Evolutionary conservation across 2,329 filamentous ascomycete species (phyloP), one percentile per base, ranked within the genome.

Genomic region (Neofusicoccum sp.): DNA sequence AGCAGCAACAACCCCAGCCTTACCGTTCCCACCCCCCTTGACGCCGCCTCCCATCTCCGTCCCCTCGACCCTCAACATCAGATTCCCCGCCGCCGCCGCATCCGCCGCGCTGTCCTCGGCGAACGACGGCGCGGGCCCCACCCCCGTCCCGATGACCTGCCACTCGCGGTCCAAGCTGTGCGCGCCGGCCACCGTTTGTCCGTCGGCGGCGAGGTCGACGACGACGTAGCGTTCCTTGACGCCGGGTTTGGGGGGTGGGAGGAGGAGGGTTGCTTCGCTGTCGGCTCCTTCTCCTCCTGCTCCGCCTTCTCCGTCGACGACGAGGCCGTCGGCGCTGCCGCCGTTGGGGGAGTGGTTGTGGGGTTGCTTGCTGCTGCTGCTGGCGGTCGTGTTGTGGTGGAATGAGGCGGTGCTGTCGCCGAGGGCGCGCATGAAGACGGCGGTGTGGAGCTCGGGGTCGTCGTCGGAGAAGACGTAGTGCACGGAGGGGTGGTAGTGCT

Each of bases 391-490:
- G 36, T 24, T 5, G 51, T n/a, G 51, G 51, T 7, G 8, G 51
- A 61, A 65, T 63, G 72, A 63, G 68, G 70, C 68, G 62, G 74
- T 79, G 76, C 61, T 77, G 36, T 78, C 58, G 71, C 84, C 75
- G 74, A 87, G 72, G 20, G 81, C 80, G 34, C 80, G 79, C 62
- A 87, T 74, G 4, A 83, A 82, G 1, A 89, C 87, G 38, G 86
- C 82, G 1, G 89, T 89, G 38, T 96, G 80, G 45, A 89, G 79
- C 48, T 93, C 89, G 1, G 87, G 84, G 70, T 97, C 92, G 75
- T 98, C 95, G 74, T 98, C 93, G 67, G 86, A 85, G 78, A 99
- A 98, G 70, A 98, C 84, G 78, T 98, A 98, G 77, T 93, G 91
- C 1, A 96, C 86, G 58, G 85, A 86, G 1, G 93, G 95, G 72